Conservation (phyloP, 805 yeast species). For the Clavispora asparagi region DNA sequence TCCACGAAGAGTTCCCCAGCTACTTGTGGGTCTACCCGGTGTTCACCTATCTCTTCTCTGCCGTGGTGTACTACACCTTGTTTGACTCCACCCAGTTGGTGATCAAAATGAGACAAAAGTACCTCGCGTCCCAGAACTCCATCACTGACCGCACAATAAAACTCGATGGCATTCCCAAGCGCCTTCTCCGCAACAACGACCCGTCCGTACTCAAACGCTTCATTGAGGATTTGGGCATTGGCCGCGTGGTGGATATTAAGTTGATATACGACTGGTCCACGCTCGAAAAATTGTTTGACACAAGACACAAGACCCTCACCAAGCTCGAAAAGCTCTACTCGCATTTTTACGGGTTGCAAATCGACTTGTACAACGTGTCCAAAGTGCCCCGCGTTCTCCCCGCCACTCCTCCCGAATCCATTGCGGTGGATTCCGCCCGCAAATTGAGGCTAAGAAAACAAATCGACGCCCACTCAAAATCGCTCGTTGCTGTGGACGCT, state of each 20-base stretch:
- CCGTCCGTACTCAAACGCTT: constrained; percentile 42
- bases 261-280: constrained; percentile 44
- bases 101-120: constrained; percentile 49
- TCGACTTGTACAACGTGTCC: constrained; percentile 31
- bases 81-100: constrained; percentile 45
- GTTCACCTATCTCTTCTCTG: constrained; percentile 52
- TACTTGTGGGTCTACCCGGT: constrained; percentile 50
- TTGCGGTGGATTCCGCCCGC: constrained; percentile 9
- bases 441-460: constrained; percentile 21
- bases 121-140: constrained; percentile 55
- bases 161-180: constrained; percentile 49
- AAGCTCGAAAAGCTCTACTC: constrained; percentile 41
- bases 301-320: constrained; percentile 26
- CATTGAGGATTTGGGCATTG: constrained; percentile 52
- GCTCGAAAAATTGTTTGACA: constrained; percentile 32
- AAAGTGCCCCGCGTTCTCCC: constrained; percentile 31
- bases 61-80: constrained; percentile 40
- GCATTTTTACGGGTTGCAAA: constrained; percentile 35
- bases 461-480: constrained; percentile 28
- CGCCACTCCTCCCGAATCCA: constrained; percentile 8
- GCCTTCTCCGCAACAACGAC: constrained; percentile 30
- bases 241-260: constrained; percentile 47
- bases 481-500: constrained; percentile 33
- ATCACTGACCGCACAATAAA: constrained; percentile 56
- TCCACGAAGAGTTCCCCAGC: constrained; percentile 33